Conservation (phyloP, 805 yeast genomes). For the Candida verbasci region DNA sequence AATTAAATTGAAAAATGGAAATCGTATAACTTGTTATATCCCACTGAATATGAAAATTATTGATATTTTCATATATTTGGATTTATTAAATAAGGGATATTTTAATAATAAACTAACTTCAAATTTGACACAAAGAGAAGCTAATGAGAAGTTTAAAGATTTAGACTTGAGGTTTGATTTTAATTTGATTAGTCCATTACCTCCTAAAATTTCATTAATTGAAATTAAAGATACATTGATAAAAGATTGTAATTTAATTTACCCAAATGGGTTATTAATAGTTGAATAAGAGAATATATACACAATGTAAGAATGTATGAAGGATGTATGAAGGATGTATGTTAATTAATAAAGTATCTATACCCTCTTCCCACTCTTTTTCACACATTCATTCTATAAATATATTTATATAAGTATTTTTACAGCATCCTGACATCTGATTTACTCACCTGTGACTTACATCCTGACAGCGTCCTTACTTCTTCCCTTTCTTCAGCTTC, state of each 20-base stretch:
- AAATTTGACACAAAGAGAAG: conserved; percentile 19
- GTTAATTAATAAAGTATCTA: too few relatives aligned
- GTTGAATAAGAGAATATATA: conserved; percentile 39
- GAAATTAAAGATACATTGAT: conserved; percentile 40
- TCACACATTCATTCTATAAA: too few relatives aligned
- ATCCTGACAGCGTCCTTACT: too few relatives aligned
- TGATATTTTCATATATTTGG: conserved; percentile 33
- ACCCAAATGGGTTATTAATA: conserved; percentile 49
- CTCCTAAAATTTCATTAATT: conserved; percentile 31
- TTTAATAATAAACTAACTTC: conserved; percentile 18
- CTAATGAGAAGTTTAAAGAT: conserved; percentile 17
- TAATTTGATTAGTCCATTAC: conserved; percentile 32
- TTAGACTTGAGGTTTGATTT: conserved; percentile 25
- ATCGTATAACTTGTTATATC: conserved; percentile 41
- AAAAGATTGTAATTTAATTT: conserved; percentile 54
- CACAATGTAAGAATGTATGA: too few relatives aligned
- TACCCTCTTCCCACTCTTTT: too few relatives aligned
- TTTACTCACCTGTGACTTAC: too few relatives aligned
- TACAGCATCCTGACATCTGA: too few relatives aligned
- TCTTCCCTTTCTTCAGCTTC: conserved; percentile 56
- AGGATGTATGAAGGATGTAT: too few relatives aligned
- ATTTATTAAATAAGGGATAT: conserved; percentile 38
- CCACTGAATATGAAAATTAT: conserved; percentile 25
- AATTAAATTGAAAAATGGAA: conserved; percentile 61
- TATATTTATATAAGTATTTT: too few relatives aligned